These are phyloP conservation scores for Corrigiola litoralis DNA, from an alignment of 179 eudicot genomes.

Conservation along the genomic window DNA sequence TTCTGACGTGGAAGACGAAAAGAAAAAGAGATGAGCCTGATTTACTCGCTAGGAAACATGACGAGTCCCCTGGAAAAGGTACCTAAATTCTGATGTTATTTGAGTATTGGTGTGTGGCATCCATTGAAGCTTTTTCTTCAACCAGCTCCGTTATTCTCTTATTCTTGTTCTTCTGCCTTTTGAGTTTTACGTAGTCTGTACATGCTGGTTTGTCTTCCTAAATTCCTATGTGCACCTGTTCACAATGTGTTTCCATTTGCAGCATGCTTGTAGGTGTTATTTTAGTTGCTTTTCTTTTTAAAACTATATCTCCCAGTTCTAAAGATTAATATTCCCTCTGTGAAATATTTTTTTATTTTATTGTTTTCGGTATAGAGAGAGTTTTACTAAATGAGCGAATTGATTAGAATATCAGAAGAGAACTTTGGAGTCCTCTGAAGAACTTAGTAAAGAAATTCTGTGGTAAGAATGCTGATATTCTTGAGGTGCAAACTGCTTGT, in stretches of 20 bases:
- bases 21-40: constrained; percentile 68
- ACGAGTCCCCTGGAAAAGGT: constrained; percentile 54
- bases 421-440: too few relatives aligned
- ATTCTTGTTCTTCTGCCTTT: too few relatives aligned
- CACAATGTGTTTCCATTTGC: background rate
- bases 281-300: background rate
- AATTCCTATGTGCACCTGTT: background rate
- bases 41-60: constrained; percentile 27
- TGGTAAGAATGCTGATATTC: too few relatives aligned
- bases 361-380: too few relatives aligned
- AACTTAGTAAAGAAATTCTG: too few relatives aligned
- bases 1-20: constrained; percentile 78
- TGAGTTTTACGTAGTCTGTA: background rate
- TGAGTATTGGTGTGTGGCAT: background rate
- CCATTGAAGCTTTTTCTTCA: background rate
- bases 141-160: background rate
- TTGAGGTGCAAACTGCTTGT: too few relatives aligned
- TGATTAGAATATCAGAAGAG: too few relatives aligned
- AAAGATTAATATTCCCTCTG: too few relatives aligned
- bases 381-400: too few relatives aligned
- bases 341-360: too few relatives aligned
- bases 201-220: background rate
- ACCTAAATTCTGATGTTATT: background rate
- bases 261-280: background rate
- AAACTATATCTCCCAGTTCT: too few relatives aligned